A percentile compares a stretch with the other conserved stretches of the same genome.
Conservation (phyloP, 2,329 filamentous ascomycete genomes). For the Capronia coronata region DNA sequence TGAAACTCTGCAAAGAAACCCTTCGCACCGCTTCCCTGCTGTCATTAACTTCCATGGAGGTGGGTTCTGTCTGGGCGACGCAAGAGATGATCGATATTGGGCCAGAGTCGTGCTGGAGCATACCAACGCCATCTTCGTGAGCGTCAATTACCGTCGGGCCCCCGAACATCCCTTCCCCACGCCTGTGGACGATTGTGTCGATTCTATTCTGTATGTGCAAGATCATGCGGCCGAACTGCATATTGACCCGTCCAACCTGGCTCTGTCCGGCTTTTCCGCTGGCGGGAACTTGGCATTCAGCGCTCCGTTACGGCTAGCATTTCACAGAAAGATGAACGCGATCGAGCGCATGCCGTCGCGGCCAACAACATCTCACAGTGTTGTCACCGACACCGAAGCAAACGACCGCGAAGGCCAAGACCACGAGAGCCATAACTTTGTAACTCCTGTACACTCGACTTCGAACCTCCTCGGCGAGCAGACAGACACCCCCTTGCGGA, state of each 20-base stretch:
- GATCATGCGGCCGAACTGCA: slow-evolving; percentile 50
- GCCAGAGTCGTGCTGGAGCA: slow-evolving; percentile 50
- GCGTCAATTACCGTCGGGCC: slow-evolving; percentile 55
- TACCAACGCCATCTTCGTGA: slow-evolving; percentile 53
- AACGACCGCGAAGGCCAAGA: slow-evolving; percentile 13
- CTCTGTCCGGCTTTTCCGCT: slow-evolving; percentile 56
- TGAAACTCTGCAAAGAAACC: slow-evolving; percentile 30
- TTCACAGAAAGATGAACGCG: slow-evolving; percentile 33
- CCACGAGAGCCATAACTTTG: slow-evolving; percentile 11
- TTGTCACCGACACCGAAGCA: slow-evolving; percentile 11
- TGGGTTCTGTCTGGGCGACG: slow-evolving; percentile 55
- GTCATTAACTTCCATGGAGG: slow-evolving; percentile 61
- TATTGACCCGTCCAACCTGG: slow-evolving; percentile 52
- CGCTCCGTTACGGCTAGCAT: slow-evolving; percentile 53
- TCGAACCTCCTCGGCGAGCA: slow-evolving; percentile 14
- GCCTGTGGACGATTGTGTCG: slow-evolving; percentile 58
- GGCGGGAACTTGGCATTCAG: slow-evolving; percentile 59
- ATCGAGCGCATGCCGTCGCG: slow-evolving; percentile 28
- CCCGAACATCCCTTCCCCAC: slow-evolving; percentile 58
- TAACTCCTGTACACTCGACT: slow-evolving; percentile 17
- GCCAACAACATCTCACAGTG: slow-evolving; percentile 28
- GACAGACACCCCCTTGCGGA: slow-evolving; percentile 41
- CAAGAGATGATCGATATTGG: slow-evolving; percentile 58
- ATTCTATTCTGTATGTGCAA: slow-evolving; percentile 54
- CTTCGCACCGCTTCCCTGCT: slow-evolving; percentile 47